phyloP scores from a whole-genome alignment of 2,329 filamentous ascomycete genomes.

The Aspergillus awamori region DNA sequence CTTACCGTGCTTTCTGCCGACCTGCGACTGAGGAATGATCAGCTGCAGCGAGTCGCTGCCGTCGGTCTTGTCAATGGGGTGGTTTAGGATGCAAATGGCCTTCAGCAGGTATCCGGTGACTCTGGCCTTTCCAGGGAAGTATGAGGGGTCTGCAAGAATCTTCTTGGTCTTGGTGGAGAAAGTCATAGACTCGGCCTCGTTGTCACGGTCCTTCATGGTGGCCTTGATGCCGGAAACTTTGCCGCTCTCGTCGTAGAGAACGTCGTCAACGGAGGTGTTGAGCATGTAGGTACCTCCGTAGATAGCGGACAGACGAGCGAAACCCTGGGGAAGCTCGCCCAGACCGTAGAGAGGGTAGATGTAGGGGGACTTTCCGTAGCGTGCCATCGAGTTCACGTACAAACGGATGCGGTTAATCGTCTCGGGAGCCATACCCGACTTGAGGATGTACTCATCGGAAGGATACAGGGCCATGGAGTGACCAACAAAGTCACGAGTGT shows the following conservation, averaged over 20 bases:
- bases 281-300: slow-evolving; percentile 99
- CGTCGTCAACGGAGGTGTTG: slow-evolving; percentile 90
- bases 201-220: slow-evolving; percentile 87
- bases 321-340: slow-evolving; percentile 94
- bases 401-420: slow-evolving; percentile 89
- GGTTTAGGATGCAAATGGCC: slow-evolving; percentile 96
- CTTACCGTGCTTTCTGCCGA: slow-evolving; percentile 92
- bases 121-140: slow-evolving; percentile 89
- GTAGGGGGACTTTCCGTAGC: slow-evolving; percentile 98
- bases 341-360: slow-evolving; percentile 99
- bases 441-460: slow-evolving; percentile 81
- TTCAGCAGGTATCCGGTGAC: slow-evolving; percentile 88
- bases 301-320: slow-evolving; percentile 95
- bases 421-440: slow-evolving; percentile 74
- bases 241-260: slow-evolving; percentile 73
- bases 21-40: slow-evolving; percentile 97
- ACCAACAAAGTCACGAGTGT: slow-evolving; percentile 93
- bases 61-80: slow-evolving; percentile 87
- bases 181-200: slow-evolving; percentile 74
- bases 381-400: slow-evolving; percentile 95
- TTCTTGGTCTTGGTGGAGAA: slow-evolving; percentile 96
- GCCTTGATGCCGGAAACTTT: slow-evolving; percentile 97
- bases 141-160: slow-evolving; percentile 93
- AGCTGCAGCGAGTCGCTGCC: slow-evolving; percentile 88
- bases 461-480: slow-evolving; percentile 97